Base-by-base conservation (phyloP, 2,329 filamentous ascomycete genomes). In the Helotiales sp. region DNA sequence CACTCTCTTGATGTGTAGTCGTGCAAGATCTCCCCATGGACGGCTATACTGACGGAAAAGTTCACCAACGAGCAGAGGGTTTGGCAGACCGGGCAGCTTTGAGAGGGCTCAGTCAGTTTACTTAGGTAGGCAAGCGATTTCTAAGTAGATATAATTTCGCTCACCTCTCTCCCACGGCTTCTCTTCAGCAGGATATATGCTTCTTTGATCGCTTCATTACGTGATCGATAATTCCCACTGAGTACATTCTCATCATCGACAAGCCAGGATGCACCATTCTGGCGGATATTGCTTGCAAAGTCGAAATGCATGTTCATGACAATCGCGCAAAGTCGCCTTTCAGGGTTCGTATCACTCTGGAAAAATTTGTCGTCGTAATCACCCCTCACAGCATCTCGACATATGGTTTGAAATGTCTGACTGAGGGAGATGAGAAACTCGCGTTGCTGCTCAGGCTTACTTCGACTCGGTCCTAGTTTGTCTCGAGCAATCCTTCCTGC, bases 351-450 rank as follows among this genome's bases (percentile, higher is more conserved):
- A 45, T 55, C 24, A 26, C 13, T 17, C 7, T 47, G 61, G 28
- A 72, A 72, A 13, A 70, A 72, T 13, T 64, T 49, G 37, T 70
- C 60, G 1, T 70, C 69, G 37, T 72, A 72, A 22, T 65, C 60
- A 40, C 71, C 70, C n/a, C 61, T 62, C 17, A 69, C 54, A n/a
- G 71, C 65, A 24, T 63, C 69, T 61, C 54, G 59, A 49, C 66
- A 69, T 10, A 72, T 68, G 13, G 49, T 62, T 34, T 65, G 58
- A 24, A 70, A 71, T 0, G 37, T 57, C 54, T 69, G 37, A 17
- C 71, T 71, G 15, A 71, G 61, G 7, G 50, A 57, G 3, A 66
- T 52, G 13, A 71, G 32, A 62, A 67, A 70, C 10, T 32, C 22
- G 26, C 54, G 64, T 30, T 70, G 58, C 20, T 71, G 22, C 8